Evolutionary conservation across 2,329 filamentous ascomycete species (phyloP).

Genomic region (Ophiosphaerella herpotricha): DNA sequence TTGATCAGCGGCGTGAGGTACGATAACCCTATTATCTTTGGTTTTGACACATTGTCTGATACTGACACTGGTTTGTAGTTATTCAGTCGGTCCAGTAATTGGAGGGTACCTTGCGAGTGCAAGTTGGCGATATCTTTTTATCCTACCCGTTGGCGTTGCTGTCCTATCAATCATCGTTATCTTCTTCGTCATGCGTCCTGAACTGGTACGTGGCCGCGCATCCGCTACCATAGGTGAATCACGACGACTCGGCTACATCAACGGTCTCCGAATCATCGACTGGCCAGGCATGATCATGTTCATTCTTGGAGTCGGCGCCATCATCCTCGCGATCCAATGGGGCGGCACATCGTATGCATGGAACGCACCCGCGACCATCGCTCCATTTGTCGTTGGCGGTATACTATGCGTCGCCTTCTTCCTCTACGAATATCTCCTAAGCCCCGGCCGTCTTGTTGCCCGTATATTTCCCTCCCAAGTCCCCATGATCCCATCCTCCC

Average conservation of each 20-base stretch:
- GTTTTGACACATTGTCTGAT: not conserved
- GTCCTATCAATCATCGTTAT: conserved; percentile 58
- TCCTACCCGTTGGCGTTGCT: conserved; percentile 49
- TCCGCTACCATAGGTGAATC: conserved; percentile 40
- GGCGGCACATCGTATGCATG: conserved; percentile 64
- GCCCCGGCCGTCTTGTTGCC: conserved; percentile 54
- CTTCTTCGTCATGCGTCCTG: conserved; percentile 62
- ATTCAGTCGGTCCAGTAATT: conserved; percentile 64
- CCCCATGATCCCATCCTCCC: conserved; percentile 67
- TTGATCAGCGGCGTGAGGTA: conserved; percentile 60
- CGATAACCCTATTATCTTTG: not conserved
- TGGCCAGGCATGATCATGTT: conserved; percentile 42
- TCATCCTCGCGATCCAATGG: conserved; percentile 54
- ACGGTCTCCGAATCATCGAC: conserved; percentile 52
- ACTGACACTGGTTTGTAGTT: conserved; percentile 44
- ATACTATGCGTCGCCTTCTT: conserved; percentile 55
- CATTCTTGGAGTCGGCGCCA: conserved; percentile 40
- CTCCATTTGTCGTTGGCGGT: conserved; percentile 58
- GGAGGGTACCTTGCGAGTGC: conserved; percentile 61
- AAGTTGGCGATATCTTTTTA: conserved; percentile 71
- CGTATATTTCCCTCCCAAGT: conserved; percentile 59
- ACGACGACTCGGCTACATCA: conserved; percentile 40
- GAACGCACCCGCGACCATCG: conserved; percentile 59
- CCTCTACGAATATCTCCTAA: conserved; percentile 59
- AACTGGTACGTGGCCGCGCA: conserved; percentile 59